Base-by-base conservation (phyloP, 2,329 filamentous ascomycete species). In the Nemania sp. region DNA sequence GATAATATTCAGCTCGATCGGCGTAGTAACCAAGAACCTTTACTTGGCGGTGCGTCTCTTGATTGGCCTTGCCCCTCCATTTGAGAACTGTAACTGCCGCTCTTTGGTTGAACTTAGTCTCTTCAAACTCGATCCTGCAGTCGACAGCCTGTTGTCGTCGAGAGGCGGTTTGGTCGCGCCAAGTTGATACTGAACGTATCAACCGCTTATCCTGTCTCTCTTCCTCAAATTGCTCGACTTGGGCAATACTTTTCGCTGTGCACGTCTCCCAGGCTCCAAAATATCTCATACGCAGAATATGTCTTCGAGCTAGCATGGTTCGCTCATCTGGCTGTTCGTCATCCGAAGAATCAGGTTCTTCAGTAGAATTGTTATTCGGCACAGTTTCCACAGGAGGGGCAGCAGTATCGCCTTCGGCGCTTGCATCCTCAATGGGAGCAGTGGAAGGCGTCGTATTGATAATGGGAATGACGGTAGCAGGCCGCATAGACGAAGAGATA, bases 211-310 rank as follows among this genome's bases (percentile, higher is more conserved):
- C 57, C 37, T 65, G 61, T 32, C 51, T 66, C 17, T 66, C 64
- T 37, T 59, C 60, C 35, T 57, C 52, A 34, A 73, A 73, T 11
- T 68, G 63, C 55, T 63, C 64, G 2, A 68, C 67, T 57, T 67
- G 71, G 3, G 50, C 50, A 15, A 65, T 15, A 52, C 71, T 68
- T 13, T 69, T 64, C 13, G 51, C 56, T 10, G 72, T 73, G 35
- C 72, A 71, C 13, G 53, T 66, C 60, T 71, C 69, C 72, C 71
- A 74, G 18, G 69, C 68, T 48, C 67, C 68, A 45, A 73, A 74
- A 45, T 71, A 73, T 59, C 71, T 68, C 71, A 73, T 73, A 20
- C 73, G 72, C 10, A 74, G 61, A 13, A 75, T 73, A 52, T 75
- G 73, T 49, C 73, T 65, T 47, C 72, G 66, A 21, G 73, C 73